Conservation (phyloP, 306 rosid genomes). For the Vigna angularis region DNA sequence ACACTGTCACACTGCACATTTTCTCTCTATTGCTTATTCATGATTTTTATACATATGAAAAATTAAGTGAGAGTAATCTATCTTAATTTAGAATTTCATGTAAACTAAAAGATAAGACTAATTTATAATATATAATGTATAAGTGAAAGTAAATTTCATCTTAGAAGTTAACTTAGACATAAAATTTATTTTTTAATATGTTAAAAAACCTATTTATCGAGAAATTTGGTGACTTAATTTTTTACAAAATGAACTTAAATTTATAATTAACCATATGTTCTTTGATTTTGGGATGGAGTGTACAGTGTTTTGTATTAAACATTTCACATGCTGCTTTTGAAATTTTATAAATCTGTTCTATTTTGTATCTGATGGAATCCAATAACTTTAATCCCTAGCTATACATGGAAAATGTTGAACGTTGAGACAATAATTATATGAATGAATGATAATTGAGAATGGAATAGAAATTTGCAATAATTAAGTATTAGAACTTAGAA, state of each 20-base stretch:
- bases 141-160: too few relatives aligned
- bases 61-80: neutral
- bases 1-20: neutral
- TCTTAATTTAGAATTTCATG: too few relatives aligned
- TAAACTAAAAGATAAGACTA: too few relatives aligned
- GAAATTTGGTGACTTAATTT: neutral
- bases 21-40: neutral
- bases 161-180: too few relatives aligned
- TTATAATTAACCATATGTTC: neutral
- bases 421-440: neutral
- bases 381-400: neutral
- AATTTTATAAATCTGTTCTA: too few relatives aligned
- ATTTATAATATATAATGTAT: too few relatives aligned
- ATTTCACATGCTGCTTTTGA: too few relatives aligned
- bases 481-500: slow-evolving; percentile 17
- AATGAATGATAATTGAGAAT: neutral
- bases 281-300: too few relatives aligned
- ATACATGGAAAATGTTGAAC: neutral
- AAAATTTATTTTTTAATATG: too few relatives aligned
- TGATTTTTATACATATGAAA: neutral
- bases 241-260: neutral
- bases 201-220: too few relatives aligned
- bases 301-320: too few relatives aligned
- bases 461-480: neutral
- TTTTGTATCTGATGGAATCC: neutral